These are phyloP conservation scores for Terana coerulea DNA, from an alignment of 768 basidiomycete genomes.

Conservation along the genomic window DNA sequence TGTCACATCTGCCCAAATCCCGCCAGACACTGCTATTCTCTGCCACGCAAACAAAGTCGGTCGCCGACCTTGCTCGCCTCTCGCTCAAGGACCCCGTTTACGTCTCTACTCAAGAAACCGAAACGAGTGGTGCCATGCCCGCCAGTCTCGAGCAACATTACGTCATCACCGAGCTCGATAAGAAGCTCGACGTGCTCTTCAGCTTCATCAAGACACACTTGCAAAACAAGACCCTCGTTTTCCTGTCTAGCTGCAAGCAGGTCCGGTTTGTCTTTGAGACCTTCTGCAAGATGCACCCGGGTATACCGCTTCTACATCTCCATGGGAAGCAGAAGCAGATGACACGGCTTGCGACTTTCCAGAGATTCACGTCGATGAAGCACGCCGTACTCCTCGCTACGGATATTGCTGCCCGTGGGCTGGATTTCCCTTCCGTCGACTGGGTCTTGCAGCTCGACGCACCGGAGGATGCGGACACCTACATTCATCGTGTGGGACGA, in stretches of 20 bases:
- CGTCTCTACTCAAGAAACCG: conserved; percentile 59
- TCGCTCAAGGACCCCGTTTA: conserved; percentile 79
- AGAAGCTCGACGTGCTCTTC: conserved; percentile 90
- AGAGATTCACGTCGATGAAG: conserved; percentile 75
- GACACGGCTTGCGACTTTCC: conserved; percentile 80
- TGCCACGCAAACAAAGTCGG: conserved; percentile 91
- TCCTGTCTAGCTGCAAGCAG: conserved; percentile 94
- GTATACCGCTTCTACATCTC: conserved; percentile 86
- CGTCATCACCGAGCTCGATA: conserved; percentile 74
- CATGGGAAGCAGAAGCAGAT: conserved; percentile 97
- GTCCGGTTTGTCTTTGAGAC: conserved; percentile 96
- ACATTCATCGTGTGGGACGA: conserved; percentile 94
- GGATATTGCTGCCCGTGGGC: conserved; percentile 91
- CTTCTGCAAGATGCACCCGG: conserved; percentile 94
- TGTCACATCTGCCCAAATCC: conserved; percentile 86
- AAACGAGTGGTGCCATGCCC: conserved; percentile 56
- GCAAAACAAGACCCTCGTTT: conserved; percentile 87
- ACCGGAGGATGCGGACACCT: conserved; percentile 96
- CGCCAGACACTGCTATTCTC: conserved; percentile 97
- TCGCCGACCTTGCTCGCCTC: conserved; percentile 84
- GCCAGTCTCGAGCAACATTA: conserved; percentile 86
- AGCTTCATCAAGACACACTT: conserved; percentile 94
- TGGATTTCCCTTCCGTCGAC: conserved; percentile 95
- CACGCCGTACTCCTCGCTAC: conserved; percentile 91
- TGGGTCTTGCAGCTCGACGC: conserved; percentile 97